Base-by-base conservation (phyloP, 129 eudicot genomes). In the Escallonia rubra region DNA sequence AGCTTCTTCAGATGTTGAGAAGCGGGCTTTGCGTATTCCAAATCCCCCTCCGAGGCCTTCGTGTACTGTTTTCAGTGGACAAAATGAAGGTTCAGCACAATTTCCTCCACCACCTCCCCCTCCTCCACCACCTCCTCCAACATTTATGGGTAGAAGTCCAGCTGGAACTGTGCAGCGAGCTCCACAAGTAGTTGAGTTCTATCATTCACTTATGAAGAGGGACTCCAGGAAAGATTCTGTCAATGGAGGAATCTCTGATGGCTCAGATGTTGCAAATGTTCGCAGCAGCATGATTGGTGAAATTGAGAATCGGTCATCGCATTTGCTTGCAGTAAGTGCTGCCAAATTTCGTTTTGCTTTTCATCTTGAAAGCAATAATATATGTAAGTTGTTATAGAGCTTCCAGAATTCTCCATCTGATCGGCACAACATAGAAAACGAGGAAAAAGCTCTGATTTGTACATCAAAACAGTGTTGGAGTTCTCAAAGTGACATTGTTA, bases 181-280 rank as follows among this genome's bases (percentile, higher is more conserved):
- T 66, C 98, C 98, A 58, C 87, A 91, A 78, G 98, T 91, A 2
- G 98, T 91, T 59, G 96, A 88, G 79, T 84, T 91, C 71, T 91
- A 91, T 78, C 98, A 91, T 83, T 83, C 98, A 2, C 95, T 91
- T 53, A 91, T 91, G 98, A 91, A 86, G 76, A 86, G 98, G 73
- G 98, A 91, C 65, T 83, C 95, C 5, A 76, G 84, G 64, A 91
- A 86, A 69, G 98, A 91, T 41, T 77, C 91, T 43, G 41, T 80
- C 11, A 82, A 72, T 56, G 87, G 85, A 40, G 91, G 87, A 16
- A 59, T 72, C 6, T 76, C 79, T 68, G 98, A 91, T 16, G 72
- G 81, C 5, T 43, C 79, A 3, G 85, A 79, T 56, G 94, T 88
- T 12, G 81, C 91, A 42, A 83, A 77, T 74, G 96, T 88, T 7